Base-by-base conservation (phyloP, 2,329 filamentous ascomycete species). In the Neurospora crassa region DNA sequence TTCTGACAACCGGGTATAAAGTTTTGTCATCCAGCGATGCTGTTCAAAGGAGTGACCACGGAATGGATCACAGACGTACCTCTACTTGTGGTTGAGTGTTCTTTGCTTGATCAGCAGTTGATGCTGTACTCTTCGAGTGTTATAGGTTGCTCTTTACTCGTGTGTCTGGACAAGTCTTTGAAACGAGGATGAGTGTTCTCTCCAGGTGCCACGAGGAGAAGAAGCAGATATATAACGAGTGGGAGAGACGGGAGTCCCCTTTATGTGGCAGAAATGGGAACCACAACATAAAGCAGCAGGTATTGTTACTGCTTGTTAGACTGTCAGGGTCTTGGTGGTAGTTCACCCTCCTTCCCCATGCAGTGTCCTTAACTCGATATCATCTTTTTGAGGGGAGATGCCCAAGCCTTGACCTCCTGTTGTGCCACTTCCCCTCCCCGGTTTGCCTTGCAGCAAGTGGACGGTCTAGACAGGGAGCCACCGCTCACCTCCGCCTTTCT, bases 201-300 rank as follows among this genome's bases (percentile, higher is more conserved):
- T 59, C 14, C 0, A 1, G 24, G 75, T 73, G 69, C n/a, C 40
- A 70, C 69, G 53, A 29, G 71, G 70, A 71, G 68, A 72, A 70
- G 71, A 69, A 8, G 70, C 71, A 72, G 59, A 34, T 42, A 12
- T 24, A 68, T 16, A 43, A 37, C 24, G 67, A 67, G 71, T 34
- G 53, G 24, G 72, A 70, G 68, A 71, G 70, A 73, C 67, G 69
- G 71, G 70, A 70, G 40, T 67, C 53, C 70, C 69, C 71, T 75
- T 76, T 76, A 74, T 74, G 70, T 72, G 67, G 53, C 24, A 59
- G 53, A 59, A 34, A 70, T 47, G 72, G 68, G 63, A 67, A 70
- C 40, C 68, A 67, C 53, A 24, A 45, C 43, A 59, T 5, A 0
- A 59, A 59, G 53, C 14, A 34, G 14, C 24, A 34, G 24, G 53